Conservation (phyloP, 106 monocot genomes). For the Dioscorea zingiberensis region DNA sequence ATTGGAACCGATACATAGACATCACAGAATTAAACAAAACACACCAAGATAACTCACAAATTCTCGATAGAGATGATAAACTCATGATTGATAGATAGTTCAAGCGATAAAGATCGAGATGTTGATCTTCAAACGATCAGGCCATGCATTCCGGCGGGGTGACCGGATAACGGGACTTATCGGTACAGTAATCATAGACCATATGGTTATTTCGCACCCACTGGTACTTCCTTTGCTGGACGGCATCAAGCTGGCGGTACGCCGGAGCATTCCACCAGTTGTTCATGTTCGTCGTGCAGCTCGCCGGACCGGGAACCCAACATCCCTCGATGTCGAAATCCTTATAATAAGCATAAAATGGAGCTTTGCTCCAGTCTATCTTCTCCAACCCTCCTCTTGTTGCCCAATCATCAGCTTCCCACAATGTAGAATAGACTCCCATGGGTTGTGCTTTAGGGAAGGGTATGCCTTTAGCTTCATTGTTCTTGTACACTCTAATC, state of each 20-base stretch:
- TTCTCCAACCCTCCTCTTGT: slow-evolving; percentile 56
- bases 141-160: slow-evolving; percentile 43
- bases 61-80: no score
- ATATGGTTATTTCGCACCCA: slow-evolving; percentile 37
- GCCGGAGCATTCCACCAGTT: slow-evolving; percentile 44
- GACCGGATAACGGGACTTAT: slow-evolving; percentile 26
- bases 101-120: no score
- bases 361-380: slow-evolving; percentile 42
- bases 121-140: neutral
- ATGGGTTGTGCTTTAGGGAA: slow-evolving; percentile 53
- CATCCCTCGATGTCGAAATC: slow-evolving; percentile 45
- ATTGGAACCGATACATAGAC: no score
- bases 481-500: slow-evolving; percentile 50
- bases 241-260: slow-evolving; percentile 25
- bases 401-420: slow-evolving; percentile 80
- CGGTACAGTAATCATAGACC: slow-evolving; percentile 51
- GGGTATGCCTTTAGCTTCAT: slow-evolving; percentile 29
- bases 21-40: no score
- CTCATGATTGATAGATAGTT: no score
- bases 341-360: slow-evolving; percentile 44
- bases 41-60: no score
- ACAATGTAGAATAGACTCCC: slow-evolving; percentile 55
- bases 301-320: slow-evolving; percentile 3
- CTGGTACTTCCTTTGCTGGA: slow-evolving; percentile 20
- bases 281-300: slow-evolving; percentile 14